These are phyloP conservation scores for Aureobasidium melanogenum DNA, from an alignment of 2,329 filamentous ascomycete genomes.

Conservation along the genomic window DNA sequence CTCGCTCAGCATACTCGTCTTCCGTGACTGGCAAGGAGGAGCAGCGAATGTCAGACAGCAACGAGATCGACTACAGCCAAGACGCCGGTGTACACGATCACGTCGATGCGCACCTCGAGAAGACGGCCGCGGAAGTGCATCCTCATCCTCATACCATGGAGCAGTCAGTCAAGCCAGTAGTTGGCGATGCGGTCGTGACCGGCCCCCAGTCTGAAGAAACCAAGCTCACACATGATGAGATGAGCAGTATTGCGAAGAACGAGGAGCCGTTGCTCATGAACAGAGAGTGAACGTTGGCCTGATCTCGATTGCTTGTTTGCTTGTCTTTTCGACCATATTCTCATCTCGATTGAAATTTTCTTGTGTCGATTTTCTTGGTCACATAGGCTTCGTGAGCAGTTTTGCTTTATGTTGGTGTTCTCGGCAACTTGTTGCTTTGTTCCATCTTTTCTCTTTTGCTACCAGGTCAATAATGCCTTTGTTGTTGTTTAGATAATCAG, in stretches of 20 bases:
- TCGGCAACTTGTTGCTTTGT: background rate
- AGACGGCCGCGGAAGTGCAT: slow-evolving; percentile 23
- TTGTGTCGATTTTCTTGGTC: background rate
- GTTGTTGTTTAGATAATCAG: too few species aligned
- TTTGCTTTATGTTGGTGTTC: background rate
- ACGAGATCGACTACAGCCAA: slow-evolving; percentile 18
- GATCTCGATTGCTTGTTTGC: background rate
- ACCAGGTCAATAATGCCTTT: background rate
- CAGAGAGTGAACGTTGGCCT: slow-evolving; percentile 1
- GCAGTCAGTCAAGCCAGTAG: slow-evolving; percentile 21
- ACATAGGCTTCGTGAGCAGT: background rate
- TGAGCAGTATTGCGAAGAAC: slow-evolving; percentile 23
- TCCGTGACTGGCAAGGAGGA: slow-evolving; percentile 17
- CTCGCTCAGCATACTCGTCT: slow-evolving; percentile 19
- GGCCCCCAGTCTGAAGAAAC: slow-evolving; percentile 25
- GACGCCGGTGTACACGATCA: slow-evolving; percentile 18
- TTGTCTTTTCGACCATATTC: background rate
- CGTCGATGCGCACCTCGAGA: slow-evolving; percentile 24
- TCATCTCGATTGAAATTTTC: too few species aligned
- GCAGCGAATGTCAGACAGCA: slow-evolving; percentile 7
- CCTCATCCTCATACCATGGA: slow-evolving; percentile 28
- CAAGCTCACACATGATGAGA: slow-evolving; percentile 29
- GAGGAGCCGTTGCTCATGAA: slow-evolving; percentile 29
- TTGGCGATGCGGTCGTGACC: slow-evolving; percentile 30
- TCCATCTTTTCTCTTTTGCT: background rate